These are phyloP conservation scores for Trypanosoma brucei DNA, from an alignment of 208 protist genomes.

Conservation along the genomic window DNA sequence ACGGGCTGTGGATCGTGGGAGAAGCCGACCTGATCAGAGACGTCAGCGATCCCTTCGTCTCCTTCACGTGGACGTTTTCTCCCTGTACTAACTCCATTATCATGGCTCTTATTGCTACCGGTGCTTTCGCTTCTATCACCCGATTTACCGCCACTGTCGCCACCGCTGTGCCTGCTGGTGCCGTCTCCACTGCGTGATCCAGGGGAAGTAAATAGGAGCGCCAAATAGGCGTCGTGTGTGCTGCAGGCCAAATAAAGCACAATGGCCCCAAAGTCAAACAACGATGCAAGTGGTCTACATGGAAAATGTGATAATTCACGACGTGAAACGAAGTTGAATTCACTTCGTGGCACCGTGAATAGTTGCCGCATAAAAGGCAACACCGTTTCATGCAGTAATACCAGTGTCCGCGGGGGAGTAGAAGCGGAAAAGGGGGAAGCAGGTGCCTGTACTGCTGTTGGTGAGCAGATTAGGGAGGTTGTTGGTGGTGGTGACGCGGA, in stretches of 20 bases:
- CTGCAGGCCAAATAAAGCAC: slow-evolving; percentile 49
- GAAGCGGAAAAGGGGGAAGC: not conserved
- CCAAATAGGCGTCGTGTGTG: slow-evolving; percentile 36
- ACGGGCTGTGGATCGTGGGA: not conserved
- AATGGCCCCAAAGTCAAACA: slow-evolving; percentile 64
- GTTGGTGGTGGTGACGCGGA: not conserved
- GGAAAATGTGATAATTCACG: slow-evolving; percentile 65
- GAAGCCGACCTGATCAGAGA: too few relatives aligned
- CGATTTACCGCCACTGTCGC: not conserved
- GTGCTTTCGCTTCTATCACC: not conserved
- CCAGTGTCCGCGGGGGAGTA: slow-evolving; percentile 22
- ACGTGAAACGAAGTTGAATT: slow-evolving; percentile 61
- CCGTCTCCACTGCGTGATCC: too few relatives aligned
- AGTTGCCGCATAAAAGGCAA: slow-evolving; percentile 40
- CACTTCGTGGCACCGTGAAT: slow-evolving; percentile 43
- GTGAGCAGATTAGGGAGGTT: not conserved
- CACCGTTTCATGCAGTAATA: slow-evolving; percentile 58
- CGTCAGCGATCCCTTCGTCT: not conserved
- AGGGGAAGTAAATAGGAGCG: slow-evolving; percentile 8
- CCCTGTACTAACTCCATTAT: not conserved
- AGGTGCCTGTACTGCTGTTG: not conserved
- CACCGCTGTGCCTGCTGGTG: not conserved
- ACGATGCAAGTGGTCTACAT: slow-evolving; percentile 28
- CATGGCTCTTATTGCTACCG: not conserved
- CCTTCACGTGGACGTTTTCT: slow-evolving; percentile 8